Conservation (phyloP, 116 monocot genomes). For the Papilionanthe hybrid region DNA sequence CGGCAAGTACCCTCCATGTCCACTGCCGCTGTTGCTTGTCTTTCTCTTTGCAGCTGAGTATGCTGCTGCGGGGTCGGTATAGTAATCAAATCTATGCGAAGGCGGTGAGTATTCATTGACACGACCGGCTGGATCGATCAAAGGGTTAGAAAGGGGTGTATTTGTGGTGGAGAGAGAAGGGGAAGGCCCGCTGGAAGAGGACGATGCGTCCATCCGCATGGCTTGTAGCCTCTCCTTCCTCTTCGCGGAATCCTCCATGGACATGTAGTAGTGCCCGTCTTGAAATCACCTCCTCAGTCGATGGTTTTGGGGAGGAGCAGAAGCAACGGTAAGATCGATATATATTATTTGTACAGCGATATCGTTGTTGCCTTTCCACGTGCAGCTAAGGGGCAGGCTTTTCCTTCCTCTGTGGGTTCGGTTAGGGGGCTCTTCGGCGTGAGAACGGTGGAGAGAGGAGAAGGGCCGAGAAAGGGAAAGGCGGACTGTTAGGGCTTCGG, state of each 20-base stretch:
- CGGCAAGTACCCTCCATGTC: not conserved
- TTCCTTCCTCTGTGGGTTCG: too few species aligned
- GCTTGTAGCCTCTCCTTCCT: constrained; percentile 20
- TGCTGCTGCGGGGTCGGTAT: constrained; percentile 20
- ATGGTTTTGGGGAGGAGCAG: too few species aligned
- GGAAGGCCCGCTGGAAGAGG: not conserved
- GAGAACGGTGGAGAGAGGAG: too few species aligned
- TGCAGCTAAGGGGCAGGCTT: too few species aligned
- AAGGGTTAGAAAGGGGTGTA: constrained; percentile 13
- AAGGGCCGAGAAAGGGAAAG: too few species aligned
- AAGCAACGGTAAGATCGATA: too few species aligned
- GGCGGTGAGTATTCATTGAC: not conserved
- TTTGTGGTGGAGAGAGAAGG: not conserved
- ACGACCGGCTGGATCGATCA: not conserved
- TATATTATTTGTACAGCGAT: too few species aligned
- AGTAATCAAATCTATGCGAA: constrained; percentile 18
- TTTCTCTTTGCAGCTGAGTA: constrained; percentile 13
- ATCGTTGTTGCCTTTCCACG: too few species aligned
- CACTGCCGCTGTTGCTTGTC: not conserved
- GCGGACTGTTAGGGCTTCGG: too few species aligned
- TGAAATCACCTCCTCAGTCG: too few species aligned
- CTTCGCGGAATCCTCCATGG: constrained; percentile 23
- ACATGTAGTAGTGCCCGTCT: too few species aligned
- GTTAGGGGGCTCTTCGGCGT: too few species aligned
- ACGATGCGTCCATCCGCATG: constrained; percentile 21